phyloP scores from a whole-genome alignment of 768 basidiomycete species.

The Suillus fuscotomentosus region DNA sequence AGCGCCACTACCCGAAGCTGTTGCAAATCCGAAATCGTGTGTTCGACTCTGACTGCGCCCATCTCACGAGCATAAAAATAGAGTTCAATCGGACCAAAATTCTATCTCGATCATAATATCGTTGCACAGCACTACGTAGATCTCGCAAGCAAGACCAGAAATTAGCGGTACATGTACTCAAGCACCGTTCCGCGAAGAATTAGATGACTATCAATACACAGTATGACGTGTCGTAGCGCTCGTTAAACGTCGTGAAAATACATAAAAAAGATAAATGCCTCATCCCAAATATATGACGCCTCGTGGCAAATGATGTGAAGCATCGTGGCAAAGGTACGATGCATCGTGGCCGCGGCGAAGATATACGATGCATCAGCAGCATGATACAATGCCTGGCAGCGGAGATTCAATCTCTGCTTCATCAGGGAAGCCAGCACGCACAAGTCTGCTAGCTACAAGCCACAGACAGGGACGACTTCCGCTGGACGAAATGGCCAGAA shows the following conservation, averaged over 20 bases:
- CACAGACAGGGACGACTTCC: slow-evolving; percentile 25
- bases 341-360: background rate
- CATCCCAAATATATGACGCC: background rate
- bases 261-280: slow-evolving; percentile 5
- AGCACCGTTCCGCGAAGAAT: background rate
- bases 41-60: background rate
- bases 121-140: background rate
- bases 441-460: slow-evolving; percentile 19
- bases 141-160: slow-evolving; percentile 5
- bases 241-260: slow-evolving; percentile 7
- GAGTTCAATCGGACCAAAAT: background rate
- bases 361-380: background rate
- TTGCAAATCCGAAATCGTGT: too few species aligned
- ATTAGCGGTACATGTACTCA: background rate
- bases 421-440: background rate
- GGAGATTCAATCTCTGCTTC: background rate
- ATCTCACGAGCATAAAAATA: background rate
- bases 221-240: slow-evolving; percentile 19
- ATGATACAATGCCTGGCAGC: background rate
- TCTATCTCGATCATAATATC: background rate
- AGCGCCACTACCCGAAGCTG: too few species aligned
- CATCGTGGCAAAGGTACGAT: background rate
- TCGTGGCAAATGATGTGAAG: background rate
- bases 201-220: slow-evolving; percentile 27
- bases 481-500: slow-evolving; percentile 11